Evolutionary conservation across 768 basidiomycete genomes (phyloP).

Genomic region (Clathrus columnatus): DNA sequence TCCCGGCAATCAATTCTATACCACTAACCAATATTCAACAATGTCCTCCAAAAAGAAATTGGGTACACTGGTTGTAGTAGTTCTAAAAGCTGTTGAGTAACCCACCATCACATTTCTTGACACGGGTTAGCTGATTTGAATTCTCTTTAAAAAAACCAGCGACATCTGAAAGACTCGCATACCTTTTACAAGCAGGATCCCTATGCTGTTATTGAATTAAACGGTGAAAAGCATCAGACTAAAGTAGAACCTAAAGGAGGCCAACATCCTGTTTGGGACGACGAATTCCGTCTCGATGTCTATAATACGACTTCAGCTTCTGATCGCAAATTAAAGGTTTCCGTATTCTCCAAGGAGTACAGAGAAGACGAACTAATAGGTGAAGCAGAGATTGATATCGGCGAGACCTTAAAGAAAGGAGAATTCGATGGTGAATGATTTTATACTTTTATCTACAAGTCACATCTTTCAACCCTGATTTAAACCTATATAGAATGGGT

Average conservation of each 20-base stretch:
- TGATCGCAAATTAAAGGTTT: constrained; percentile 51
- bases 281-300: constrained; percentile 73
- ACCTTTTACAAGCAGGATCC: constrained; percentile 90
- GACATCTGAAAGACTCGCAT: constrained; percentile 73
- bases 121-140: not conserved
- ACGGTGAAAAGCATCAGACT: constrained; percentile 58
- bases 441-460: not conserved
- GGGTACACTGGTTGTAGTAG: constrained; percentile 77
- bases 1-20: not conserved
- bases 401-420: constrained; percentile 71
- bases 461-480: not conserved
- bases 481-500: constrained; percentile 53
- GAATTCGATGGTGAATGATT: constrained; percentile 78
- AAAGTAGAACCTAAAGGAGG: constrained; percentile 76
- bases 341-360: constrained; percentile 75
- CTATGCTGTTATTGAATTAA: constrained; percentile 57
- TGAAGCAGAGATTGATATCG: constrained; percentile 63
- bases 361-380: constrained; percentile 70
- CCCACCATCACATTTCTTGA: not conserved
- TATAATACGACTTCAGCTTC: constrained; percentile 46
- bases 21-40: not conserved
- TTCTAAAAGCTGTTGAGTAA: constrained; percentile 61
- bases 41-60: constrained; percentile 34
- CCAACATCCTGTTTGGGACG: constrained; percentile 91
- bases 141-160: constrained; percentile 23